Percentiles rank a stretch among this genome's conserved stretches.
phyloP scores from a whole-genome alignment of 1,284 basidiomycete genomes.

The Ustilago hordei region DNA sequence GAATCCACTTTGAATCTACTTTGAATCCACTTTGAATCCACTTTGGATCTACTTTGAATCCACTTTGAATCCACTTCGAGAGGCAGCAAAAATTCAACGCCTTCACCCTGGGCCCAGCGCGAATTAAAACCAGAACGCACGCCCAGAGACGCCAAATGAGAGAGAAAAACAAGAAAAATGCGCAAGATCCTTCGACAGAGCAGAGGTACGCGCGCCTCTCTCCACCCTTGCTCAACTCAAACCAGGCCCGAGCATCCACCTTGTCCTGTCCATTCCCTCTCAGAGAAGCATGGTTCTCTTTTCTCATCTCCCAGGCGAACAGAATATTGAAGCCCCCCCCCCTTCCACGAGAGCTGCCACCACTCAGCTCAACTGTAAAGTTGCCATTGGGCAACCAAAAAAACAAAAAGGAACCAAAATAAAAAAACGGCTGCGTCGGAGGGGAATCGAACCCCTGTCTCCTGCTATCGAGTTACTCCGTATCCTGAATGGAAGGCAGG shows the following conservation, averaged over 20 bases:
- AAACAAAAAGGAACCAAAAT: background rate
- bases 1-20: no score
- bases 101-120: background rate
- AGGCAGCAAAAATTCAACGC: background rate
- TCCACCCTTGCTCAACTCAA: background rate
- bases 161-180: background rate
- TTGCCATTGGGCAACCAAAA: background rate
- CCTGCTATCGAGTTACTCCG: constrained; percentile 26
- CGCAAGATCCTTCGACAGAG: background rate
- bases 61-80: background rate
- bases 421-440: constrained; percentile 24
- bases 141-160: background rate
- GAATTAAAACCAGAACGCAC: no score
- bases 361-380: no score
- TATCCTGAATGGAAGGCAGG: constrained; percentile 28
- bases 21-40: no score
- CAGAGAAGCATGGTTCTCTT: background rate
- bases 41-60: no score
- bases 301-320: background rate
- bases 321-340: background rate
- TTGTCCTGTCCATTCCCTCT: background rate
- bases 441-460: constrained; percentile 55
- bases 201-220: background rate
- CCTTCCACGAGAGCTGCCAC: no score
- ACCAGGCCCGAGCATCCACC: constrained; percentile 16